phyloP scores from a whole-genome alignment of 352 stramenopile genomes.

The Phytophthora pistaciae region DNA sequence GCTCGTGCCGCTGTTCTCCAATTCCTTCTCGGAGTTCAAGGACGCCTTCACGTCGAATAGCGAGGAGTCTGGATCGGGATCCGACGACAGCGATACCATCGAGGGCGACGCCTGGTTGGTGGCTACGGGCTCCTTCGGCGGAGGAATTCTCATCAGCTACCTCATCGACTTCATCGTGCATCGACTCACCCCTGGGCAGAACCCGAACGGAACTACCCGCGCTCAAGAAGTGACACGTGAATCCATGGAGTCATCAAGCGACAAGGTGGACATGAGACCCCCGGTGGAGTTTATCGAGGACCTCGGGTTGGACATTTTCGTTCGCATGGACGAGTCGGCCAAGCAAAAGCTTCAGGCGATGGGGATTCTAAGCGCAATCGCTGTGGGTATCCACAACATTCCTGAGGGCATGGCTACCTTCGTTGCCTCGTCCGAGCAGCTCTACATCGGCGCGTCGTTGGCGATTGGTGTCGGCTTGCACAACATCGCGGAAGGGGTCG shows the following conservation, averaged over 20 bases:
- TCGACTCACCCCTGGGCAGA: constrained; percentile 42
- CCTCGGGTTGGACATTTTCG: constrained; percentile 30
- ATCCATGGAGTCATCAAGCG: constrained; percentile 28
- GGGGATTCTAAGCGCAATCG: constrained; percentile 93
- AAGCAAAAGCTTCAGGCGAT: constrained; percentile 83
- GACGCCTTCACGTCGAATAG: constrained; percentile 42
- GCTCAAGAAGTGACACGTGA: constrained; percentile 35
- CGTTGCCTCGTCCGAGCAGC: constrained; percentile 89
- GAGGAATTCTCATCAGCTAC: constrained; percentile 70
- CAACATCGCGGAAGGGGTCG: constrained; percentile 97
- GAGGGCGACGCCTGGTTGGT: constrained; percentile 70
- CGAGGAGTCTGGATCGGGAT: not conserved
- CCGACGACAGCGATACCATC: constrained; percentile 23
- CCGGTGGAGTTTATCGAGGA: constrained; percentile 45
- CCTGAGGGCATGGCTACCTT: constrained; percentile 97
- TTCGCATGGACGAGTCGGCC: constrained; percentile 53
- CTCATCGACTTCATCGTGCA: constrained; percentile 53
- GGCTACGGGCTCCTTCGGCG: constrained; percentile 85
- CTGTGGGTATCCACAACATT: constrained; percentile 97
- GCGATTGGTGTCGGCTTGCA: constrained; percentile 95
- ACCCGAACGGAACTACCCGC: constrained; percentile 39
- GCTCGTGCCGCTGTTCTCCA: constrained; percentile 67
- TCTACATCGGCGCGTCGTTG: constrained; percentile 87
- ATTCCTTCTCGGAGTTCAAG: constrained; percentile 33
- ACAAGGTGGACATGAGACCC: constrained; percentile 24